Conservation (phyloP, 805 yeast genomes). For the Candida quercuum region DNA sequence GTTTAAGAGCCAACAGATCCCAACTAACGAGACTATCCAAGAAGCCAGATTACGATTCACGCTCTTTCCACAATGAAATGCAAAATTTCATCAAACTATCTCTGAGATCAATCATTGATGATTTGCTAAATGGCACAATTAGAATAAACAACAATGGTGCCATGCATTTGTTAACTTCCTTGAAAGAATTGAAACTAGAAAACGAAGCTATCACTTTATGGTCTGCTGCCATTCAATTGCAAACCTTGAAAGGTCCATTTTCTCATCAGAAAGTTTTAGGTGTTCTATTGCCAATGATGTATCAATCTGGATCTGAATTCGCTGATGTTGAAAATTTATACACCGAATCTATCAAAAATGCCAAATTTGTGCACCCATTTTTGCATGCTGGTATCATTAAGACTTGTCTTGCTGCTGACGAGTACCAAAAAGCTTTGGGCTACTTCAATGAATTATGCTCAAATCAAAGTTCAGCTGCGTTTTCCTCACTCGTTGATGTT, state of each 20-base stretch:
- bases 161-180: conserved; percentile 51
- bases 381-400: conserved; percentile 69
- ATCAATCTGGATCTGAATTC: conserved; percentile 54
- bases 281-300: conserved; percentile 60
- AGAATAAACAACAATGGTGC: conserved; percentile 47
- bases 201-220: conserved; percentile 65
- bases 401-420: conserved; percentile 61
- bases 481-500: conserved; percentile 60
- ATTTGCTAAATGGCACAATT: conserved; percentile 39
- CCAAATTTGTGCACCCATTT: conserved; percentile 30
- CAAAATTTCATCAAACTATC: conserved; percentile 44
- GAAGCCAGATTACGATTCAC: conserved; percentile 56
- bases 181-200: conserved; percentile 53
- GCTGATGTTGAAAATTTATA: conserved; percentile 56
- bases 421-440: conserved; percentile 59
- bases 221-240: conserved; percentile 55
- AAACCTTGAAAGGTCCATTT: conserved; percentile 37
- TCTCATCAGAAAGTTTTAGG: conserved; percentile 65
- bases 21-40: conserved; percentile 50
- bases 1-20: conserved; percentile 48
- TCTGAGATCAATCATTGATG: conserved; percentile 46
- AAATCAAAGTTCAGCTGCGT: conserved; percentile 36
- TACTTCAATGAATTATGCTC: conserved; percentile 56
- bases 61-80: conserved; percentile 50
- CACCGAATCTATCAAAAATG: conserved; percentile 34